Base-by-base conservation (phyloP, 306 rosid species). In the Luffa acutangula region DNA sequence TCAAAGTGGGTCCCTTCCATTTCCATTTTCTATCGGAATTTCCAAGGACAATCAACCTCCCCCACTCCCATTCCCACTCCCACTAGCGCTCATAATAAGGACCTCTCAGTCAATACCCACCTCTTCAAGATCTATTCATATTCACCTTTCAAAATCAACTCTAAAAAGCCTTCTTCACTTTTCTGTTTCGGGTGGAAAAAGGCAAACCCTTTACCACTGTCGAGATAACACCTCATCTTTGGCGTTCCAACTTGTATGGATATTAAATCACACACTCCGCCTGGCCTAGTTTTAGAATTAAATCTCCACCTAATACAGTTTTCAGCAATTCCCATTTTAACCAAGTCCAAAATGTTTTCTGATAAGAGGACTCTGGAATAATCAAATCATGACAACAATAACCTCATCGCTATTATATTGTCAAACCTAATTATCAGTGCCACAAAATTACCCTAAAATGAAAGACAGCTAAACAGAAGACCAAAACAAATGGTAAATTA, bases 201-300 rank as follows among this genome's bases (percentile, higher is more conserved):
- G 7, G 9, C 34, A n/a, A 57, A n/a, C 3, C 60, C 57, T 57
- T 20, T 18, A 57, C 0, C 43, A 66, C 51, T 8, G 51, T 66
- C 36, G 9, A 42, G 33, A 69, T 43, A 43, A 48, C 41, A 25
- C 42, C 41, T 21, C 77, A 46, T n/a, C n/a, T 46, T 46, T 25
- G 58, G 58, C 48, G 58, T 25, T 72, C 77, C 77, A 72, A 72
- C 41, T 48, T 72, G 77, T 46, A 72, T 72, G 77, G 77, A 46
- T 48, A 46, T 46, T 39, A 72, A 46, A 72, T 46, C 77, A 48
- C 56, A 48, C 6, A 66, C 33, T 66, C 49, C 1, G n/a, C 14
- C 51, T 66, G 4, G n/a, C 14, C 51, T 66, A 37, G 33, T 66
- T 39, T 66, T 66, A 3, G 20, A 66, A 41, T 66, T 51, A 66